Base-by-base conservation (phyloP, 2,329 filamentous ascomycete species). In the Decorospora gaudefroyi region DNA sequence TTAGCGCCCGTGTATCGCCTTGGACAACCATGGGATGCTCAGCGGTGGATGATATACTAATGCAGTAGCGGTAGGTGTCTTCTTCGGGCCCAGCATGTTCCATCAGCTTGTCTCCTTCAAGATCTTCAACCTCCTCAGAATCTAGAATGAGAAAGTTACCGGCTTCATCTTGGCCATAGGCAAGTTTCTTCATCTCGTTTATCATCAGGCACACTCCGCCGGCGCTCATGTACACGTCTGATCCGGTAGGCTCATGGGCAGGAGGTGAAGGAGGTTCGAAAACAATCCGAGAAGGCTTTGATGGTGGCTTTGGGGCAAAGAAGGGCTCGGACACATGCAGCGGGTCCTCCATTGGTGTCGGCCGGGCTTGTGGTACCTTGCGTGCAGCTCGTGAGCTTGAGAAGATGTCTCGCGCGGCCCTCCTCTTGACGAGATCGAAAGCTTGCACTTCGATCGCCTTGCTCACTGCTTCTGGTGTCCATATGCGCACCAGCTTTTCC, bases 331-430 rank as follows among this genome's bases (percentile, higher is more conserved):
- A 13, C 12, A 11, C 22, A 18, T n/a, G 25, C n/a, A 17, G 12
- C n/a, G 8, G 3, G 7, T n/a, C 13, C 2, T 19, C 6, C 10
- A 16, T 22, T 13, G 10, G 19, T 17, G 9, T 10, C 10, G 18
- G 19, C 13, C 5, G 7, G 3, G 16, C 1, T 5, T 2, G 29
- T 13, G 8, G 13, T 7, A 2, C n/a, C 12, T n/a, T 29, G 15
- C 35, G 21, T 6, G 1, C 30, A 11, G 10, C 16, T 15, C 41
- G 23, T 4, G 42, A 9, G 1, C 29, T 19, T 10, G 4, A 23
- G 16, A 49, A 49, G 18, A 46, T 45, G 3, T 28, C 25, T 13
- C 46, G 36, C 4, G n/a, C 11, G 9, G 41, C 26, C 2, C 18
- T 4, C 17, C 25, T 15, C 13, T 40, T 49, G n/a, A 26, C 10